Conservation (phyloP, 2,329 filamentous ascomycete genomes). For the Dactylellina drechsleri region DNA sequence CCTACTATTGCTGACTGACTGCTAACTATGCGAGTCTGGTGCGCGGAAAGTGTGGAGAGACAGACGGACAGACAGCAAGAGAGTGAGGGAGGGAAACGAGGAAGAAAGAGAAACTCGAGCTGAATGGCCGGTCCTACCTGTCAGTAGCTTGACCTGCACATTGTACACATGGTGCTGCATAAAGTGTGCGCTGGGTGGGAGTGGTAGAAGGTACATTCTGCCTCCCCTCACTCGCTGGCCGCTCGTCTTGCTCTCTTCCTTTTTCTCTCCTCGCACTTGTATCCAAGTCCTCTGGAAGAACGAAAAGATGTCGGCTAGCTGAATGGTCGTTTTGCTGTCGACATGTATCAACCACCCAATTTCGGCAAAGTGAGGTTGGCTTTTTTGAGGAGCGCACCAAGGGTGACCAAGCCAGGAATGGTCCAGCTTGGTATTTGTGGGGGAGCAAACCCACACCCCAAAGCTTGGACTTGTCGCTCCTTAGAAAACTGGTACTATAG, state of each 20-base stretch:
- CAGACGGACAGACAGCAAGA: background rate
- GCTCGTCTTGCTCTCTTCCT: slow-evolving; percentile 19
- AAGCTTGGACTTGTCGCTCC: slow-evolving; percentile 46
- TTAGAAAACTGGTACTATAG: slow-evolving; percentile 42
- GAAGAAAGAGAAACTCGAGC: slow-evolving; percentile 45
- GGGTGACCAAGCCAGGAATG: slow-evolving; percentile 55
- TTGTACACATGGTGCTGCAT: slow-evolving; percentile 55
- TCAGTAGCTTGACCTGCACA: slow-evolving; percentile 51
- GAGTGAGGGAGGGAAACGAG: slow-evolving; percentile 6
- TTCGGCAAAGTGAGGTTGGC: slow-evolving; percentile 55
- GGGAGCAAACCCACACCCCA: slow-evolving; percentile 47
- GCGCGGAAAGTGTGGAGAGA: slow-evolving; percentile 47
- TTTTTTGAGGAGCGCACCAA: slow-evolving; percentile 55
- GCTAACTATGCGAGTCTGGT: slow-evolving; percentile 12
- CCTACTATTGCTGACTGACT: background rate
- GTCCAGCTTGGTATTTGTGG: slow-evolving; percentile 55
- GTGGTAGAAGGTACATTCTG: slow-evolving; percentile 29
- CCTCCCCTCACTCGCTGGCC: slow-evolving; percentile 39
- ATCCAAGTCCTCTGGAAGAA: slow-evolving; percentile 33
- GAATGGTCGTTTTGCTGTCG: slow-evolving; percentile 51
- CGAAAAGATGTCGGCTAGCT: slow-evolving; percentile 47
- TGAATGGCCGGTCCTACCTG: slow-evolving; percentile 53
- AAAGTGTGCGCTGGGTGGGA: slow-evolving; percentile 53
- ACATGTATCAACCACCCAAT: slow-evolving; percentile 55
- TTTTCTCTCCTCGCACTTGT: slow-evolving; percentile 21